A percentile compares a stretch with the other conserved stretches of the same genome.
These are phyloP conservation scores for Aspergillus sojae DNA, from an alignment of 2,329 filamentous ascomycete genomes.

Conservation along the genomic window DNA sequence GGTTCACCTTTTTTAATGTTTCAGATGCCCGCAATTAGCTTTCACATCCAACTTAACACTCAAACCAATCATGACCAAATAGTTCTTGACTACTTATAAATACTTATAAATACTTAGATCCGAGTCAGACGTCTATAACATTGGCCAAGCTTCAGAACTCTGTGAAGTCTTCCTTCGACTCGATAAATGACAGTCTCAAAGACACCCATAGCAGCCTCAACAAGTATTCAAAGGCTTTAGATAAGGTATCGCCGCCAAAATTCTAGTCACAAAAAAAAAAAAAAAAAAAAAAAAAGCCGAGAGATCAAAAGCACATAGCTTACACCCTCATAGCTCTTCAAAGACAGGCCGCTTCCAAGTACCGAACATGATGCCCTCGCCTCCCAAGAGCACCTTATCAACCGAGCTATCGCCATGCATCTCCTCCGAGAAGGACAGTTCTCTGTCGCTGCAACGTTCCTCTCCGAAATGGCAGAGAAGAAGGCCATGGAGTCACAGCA, in stretches of 20 bases:
- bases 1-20: slow-evolving; percentile 23
- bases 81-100: slow-evolving; percentile 10
- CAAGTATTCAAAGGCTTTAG: slow-evolving; percentile 81
- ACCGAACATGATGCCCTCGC: slow-evolving; percentile 80
- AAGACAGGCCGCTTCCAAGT: slow-evolving; percentile 69
- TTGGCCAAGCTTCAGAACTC: slow-evolving; percentile 86
- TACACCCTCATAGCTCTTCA: slow-evolving; percentile 58
- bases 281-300: neutral
- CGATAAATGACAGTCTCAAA: slow-evolving; percentile 78
- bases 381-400: slow-evolving; percentile 75
- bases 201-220: slow-evolving; percentile 80
- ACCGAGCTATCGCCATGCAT: slow-evolving; percentile 95
- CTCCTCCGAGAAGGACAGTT: slow-evolving; percentile 94
- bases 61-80: neutral
- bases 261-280: neutral
- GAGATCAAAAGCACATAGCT: neutral
- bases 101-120: slow-evolving; percentile 52
- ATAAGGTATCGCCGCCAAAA: slow-evolving; percentile 61
- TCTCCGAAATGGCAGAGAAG: slow-evolving; percentile 66
- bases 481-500: slow-evolving; percentile 41
- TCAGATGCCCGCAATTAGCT: neutral
- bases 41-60: neutral
- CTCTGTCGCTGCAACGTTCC: slow-evolving; percentile 80
- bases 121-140: slow-evolving; percentile 70
- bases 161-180: slow-evolving; percentile 77